Conservation (phyloP, 2,329 filamentous ascomycete genomes). For the Cordyceps javanica region DNA sequence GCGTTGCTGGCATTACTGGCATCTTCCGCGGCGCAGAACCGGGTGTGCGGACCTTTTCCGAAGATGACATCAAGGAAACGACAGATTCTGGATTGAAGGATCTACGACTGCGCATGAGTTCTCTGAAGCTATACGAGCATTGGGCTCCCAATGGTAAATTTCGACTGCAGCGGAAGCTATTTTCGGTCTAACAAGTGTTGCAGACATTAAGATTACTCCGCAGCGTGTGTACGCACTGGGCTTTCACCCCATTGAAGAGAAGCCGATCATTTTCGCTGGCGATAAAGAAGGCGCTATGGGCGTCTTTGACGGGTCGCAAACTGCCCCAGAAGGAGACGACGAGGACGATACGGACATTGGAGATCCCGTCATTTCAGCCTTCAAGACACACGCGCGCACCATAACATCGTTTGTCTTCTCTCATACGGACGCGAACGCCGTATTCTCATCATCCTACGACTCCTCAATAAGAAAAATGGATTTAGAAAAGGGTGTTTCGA, state of each 20-base stretch:
- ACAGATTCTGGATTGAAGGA: conserved; percentile 68
- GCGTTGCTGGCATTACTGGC: conserved; percentile 56
- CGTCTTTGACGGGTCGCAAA: conserved; percentile 82
- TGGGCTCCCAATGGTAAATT: conserved; percentile 71
- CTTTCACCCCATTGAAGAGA: conserved; percentile 81
- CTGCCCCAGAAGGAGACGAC: conserved; percentile 50
- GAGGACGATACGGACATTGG: conserved; percentile 61
- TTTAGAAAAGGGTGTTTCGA: conserved; percentile 69
- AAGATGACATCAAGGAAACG: conserved; percentile 76
- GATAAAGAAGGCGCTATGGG: conserved; percentile 91
- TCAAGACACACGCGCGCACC: conserved; percentile 85
- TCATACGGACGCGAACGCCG: conserved; percentile 61
- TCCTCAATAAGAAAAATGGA: conserved; percentile 86
- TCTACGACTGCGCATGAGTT: conserved; percentile 69
- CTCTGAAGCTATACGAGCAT: conserved; percentile 71
- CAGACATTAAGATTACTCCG: conserved; percentile 85
- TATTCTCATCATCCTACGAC: conserved; percentile 89
- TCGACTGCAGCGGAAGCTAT: neutral
- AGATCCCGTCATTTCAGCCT: conserved; percentile 76
- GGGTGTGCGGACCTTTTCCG: conserved; percentile 76
- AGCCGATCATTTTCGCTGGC: conserved; percentile 84
- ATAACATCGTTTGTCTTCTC: conserved; percentile 81
- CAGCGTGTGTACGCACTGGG: conserved; percentile 81
- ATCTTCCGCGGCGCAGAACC: conserved; percentile 65
- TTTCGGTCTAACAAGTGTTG: neutral